phyloP scores from a whole-genome alignment of 495 filamentous ascomycete species.

The Jackrogersella multiformis region DNA sequence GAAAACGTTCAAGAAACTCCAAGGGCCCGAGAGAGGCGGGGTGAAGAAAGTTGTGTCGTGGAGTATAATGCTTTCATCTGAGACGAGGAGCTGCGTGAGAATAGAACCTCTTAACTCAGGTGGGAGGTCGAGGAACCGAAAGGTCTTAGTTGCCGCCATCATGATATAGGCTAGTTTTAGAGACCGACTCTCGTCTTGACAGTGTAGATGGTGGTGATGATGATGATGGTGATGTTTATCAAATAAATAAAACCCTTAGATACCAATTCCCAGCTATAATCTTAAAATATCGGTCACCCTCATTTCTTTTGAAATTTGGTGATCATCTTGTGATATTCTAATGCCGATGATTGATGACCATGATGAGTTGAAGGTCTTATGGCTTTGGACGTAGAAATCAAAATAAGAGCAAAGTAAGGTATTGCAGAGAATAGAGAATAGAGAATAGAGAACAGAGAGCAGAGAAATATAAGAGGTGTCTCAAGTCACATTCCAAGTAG shows the following conservation, averaged over 20 bases:
- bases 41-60: conserved; percentile 35
- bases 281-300: too few relatives aligned
- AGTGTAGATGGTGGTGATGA: neutral
- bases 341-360: too few relatives aligned
- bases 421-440: too few relatives aligned
- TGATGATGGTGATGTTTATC: neutral
- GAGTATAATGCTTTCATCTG: conserved; percentile 37
- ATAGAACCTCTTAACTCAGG: conserved; percentile 79
- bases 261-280: too few relatives aligned
- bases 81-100: conserved; percentile 52
- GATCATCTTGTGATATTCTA: too few relatives aligned
- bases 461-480: neutral
- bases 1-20: conserved; percentile 40
- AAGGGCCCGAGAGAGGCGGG: neutral
- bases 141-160: conserved; percentile 14
- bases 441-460: too few relatives aligned
- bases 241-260: too few relatives aligned
- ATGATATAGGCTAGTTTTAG: neutral
- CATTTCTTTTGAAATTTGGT: too few relatives aligned
- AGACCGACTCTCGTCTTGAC: neutral
- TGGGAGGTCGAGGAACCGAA: conserved; percentile 71
- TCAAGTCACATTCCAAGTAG: neutral
- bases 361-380: too few relatives aligned
- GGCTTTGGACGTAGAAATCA: too few relatives aligned
- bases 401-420: too few relatives aligned